Base-by-base conservation (phyloP, 2,329 filamentous ascomycete species). In the Achaetomium macrosporum region DNA sequence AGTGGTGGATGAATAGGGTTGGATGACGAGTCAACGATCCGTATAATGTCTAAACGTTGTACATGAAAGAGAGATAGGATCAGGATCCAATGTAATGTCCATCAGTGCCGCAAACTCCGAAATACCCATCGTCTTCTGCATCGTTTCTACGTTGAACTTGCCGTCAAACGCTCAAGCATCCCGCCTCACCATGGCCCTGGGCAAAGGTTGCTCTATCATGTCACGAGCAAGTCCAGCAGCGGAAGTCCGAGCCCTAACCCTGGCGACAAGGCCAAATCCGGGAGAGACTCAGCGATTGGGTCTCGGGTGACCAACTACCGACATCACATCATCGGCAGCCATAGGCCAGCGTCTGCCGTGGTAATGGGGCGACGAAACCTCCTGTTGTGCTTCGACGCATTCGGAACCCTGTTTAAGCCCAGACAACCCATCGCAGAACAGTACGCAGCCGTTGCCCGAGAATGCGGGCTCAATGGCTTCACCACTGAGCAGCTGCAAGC, bases 311-410 rank as follows among this genome's bases (percentile, higher is more conserved):
- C 33, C 10, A 35, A 5, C 33, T 15, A 35, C 33, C 15, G 10
- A 35, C 15, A 12, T 35, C 11, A 35, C 11, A 35, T 35, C 5
- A 35, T 5, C 33, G 33, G 15, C 33, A 35, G 33, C 33, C 33
- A 15, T 12, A n/a, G 33, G 33, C 35, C 35, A 13, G 35, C 12
- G 35, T 3, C 33, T 11, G 33, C 33, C 13, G 35, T n/a, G 15
- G 8, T 16, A 3, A 54, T 54, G 55, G 44, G 29, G 9, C 42
- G 42, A 6, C 31, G 53, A 13, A 78, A 80, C 55, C 70, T 85
- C 2, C 66, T 85, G 0, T 65, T 85, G 1, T 81, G 79, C 55
- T 79, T 85, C 49, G 82, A 86, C 63, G 82, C 82, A 5, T 85
- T 84, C 59, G 81, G 78, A n/a, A 86, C 82, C 0, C 69, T 86